Evolutionary conservation across 805 yeast genomes (phyloP).

Genomic region (Peterozyma toletana): DNA sequence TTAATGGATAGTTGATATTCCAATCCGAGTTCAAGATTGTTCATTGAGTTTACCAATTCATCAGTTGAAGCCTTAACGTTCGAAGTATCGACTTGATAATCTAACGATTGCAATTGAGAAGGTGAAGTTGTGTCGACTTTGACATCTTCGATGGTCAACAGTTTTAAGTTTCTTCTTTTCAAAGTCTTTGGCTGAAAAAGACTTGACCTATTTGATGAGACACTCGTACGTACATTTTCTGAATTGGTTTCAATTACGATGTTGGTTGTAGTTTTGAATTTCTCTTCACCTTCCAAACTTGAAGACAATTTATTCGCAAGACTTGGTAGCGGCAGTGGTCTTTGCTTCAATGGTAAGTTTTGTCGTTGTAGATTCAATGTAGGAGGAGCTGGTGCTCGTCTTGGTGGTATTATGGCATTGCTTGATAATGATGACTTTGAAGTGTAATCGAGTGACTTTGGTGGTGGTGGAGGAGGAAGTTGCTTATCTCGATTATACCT

Average conservation of each 20-base stretch:
- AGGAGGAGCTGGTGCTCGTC: not conserved
- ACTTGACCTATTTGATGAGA: conserved; percentile 7
- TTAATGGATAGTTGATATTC: conserved; percentile 46
- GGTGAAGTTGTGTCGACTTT: not conserved
- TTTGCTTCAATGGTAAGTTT: not conserved
- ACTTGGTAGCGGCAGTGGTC: not conserved
- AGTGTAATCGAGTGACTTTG: too few relatives aligned
- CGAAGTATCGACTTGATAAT: not conserved
- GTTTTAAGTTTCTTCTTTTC: conserved; percentile 53
- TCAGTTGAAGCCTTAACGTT: conserved; percentile 19
- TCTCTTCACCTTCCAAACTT: too few relatives aligned
- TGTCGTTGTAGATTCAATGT: not conserved
- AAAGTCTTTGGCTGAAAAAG: conserved; percentile 30
- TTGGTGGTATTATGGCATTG: not conserved
- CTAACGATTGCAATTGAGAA: not conserved
- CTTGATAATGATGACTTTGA: not conserved
- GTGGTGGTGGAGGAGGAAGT: conserved; percentile 1
- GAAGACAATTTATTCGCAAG: not conserved
- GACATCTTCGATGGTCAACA: conserved; percentile 28
- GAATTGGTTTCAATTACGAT: not conserved
- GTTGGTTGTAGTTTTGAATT: not conserved
- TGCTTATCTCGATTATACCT: conserved; percentile 4
- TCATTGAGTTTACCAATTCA: conserved; percentile 34
- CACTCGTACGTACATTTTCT: conserved; percentile 1
- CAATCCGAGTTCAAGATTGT: conserved; percentile 43